Percentiles rank a stretch among this genome's conserved stretches.
Evolutionary conservation across 2,329 filamentous ascomycete genomes (phyloP).

Genomic region (Ramichloridium luteum): DNA sequence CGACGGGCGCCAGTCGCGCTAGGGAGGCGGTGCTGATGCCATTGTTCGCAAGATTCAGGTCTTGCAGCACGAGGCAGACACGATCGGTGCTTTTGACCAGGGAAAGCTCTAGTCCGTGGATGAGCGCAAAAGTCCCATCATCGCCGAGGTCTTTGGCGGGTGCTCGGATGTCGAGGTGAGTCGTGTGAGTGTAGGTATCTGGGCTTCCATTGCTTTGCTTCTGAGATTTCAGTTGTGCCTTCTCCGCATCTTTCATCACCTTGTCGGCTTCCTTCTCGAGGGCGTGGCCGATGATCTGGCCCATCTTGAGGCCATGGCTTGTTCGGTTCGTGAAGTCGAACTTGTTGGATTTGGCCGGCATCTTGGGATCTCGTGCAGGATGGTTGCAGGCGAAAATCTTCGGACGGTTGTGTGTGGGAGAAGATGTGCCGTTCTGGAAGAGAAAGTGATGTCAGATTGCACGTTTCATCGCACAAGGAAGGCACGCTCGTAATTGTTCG

Average conservation of each 20-base stretch:
- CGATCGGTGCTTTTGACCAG: constrained; percentile 23
- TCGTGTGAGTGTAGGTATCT: constrained; percentile 7
- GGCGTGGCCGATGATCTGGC: constrained; percentile 33
- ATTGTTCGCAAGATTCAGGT: constrained; percentile 36
- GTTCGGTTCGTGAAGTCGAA: constrained; percentile 33
- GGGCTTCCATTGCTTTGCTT: constrained; percentile 18
- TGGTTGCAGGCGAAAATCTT: constrained; percentile 4
- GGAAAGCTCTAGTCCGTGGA: constrained; percentile 31
- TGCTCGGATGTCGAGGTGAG: constrained; percentile 33
- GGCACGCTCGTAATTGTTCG: too few relatives aligned
- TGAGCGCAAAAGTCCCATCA: constrained; percentile 32
- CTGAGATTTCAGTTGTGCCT: constrained; percentile 14
- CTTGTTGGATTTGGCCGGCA: constrained; percentile 24
- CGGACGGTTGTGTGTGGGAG: too few relatives aligned
- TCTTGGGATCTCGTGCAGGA: too few relatives aligned
- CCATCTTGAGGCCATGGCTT: constrained; percentile 34
- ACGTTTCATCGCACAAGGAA: too few relatives aligned
- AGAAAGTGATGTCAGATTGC: too few relatives aligned
- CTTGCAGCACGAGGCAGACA: constrained; percentile 29
- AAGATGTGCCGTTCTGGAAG: too few relatives aligned
- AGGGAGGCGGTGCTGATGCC: constrained; percentile 32
- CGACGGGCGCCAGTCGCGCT: constrained; percentile 29
- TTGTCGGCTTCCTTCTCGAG: constrained; percentile 27
- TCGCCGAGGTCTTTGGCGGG: constrained; percentile 35
- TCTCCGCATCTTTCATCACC: constrained; percentile 20